A percentile compares a stretch with the other conserved stretches of the same genome.
These are phyloP conservation scores for Colletotrichum tofieldiae DNA, from an alignment of 2,329 filamentous ascomycete genomes.

Conservation along the genomic window DNA sequence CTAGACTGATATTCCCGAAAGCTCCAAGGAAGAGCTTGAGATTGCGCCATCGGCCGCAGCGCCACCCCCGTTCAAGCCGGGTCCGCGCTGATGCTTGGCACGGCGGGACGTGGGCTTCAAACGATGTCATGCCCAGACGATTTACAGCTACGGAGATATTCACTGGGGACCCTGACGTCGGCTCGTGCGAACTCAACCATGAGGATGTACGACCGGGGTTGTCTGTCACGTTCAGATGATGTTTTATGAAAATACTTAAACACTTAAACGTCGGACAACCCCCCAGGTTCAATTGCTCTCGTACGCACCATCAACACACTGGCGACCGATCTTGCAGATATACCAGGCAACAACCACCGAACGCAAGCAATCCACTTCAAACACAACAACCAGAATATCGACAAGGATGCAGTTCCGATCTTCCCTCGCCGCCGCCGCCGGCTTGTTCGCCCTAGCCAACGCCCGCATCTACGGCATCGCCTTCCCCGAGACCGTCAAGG, in stretches of 20 bases:
- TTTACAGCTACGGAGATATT: conserved; percentile 11
- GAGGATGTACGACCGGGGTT: not conserved
- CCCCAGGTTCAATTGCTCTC: not conserved
- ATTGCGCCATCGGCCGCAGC: conserved; percentile 17
- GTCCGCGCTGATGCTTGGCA: conserved; percentile 4
- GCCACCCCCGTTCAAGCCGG: conserved; percentile 7
- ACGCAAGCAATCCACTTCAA: not conserved
- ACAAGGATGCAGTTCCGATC: conserved; percentile 46
- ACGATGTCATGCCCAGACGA: conserved; percentile 30
- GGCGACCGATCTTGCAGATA: not conserved
- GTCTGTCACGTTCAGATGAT: not conserved
- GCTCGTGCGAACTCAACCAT: conserved; percentile 2
- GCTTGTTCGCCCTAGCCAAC: conserved; percentile 48
- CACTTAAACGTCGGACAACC: conserved; percentile 13
- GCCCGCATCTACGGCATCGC: conserved; percentile 62
- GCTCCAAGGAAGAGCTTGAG: not conserved
- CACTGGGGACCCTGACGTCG: conserved; percentile 16
- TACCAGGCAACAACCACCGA: not conserved
- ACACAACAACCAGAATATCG: no score
- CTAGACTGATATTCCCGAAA: not conserved
- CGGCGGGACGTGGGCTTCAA: not conserved
- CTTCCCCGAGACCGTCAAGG: conserved; percentile 57
- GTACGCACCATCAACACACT: not conserved
- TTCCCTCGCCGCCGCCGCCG: conserved; percentile 45
- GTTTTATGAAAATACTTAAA: conserved; percentile 17